Evolutionary conservation across 2,329 filamentous ascomycete genomes (phyloP).

Genomic region (Alternaria sp.): DNA sequence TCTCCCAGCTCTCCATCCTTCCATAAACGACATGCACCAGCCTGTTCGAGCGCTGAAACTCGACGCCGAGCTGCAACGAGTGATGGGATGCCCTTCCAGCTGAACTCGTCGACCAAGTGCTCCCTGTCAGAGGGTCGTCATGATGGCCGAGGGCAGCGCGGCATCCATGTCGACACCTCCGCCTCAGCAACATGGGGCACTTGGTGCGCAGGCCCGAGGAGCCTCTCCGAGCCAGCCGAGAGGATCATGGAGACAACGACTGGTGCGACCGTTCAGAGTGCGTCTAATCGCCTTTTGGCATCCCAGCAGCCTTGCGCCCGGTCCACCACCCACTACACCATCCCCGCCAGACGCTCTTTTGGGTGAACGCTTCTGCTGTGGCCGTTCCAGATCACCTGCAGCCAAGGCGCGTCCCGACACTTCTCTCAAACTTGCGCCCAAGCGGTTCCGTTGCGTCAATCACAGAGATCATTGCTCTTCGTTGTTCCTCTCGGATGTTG

Average conservation of each 20-base stretch:
- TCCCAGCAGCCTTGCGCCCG: conserved; percentile 44
- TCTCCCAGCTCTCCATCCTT: conserved; percentile 23
- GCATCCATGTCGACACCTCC: conserved; percentile 28
- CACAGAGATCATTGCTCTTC: conserved; percentile 40
- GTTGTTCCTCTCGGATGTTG: conserved; percentile 39
- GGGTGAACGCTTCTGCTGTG: conserved; percentile 48
- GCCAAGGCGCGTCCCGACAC: conserved; percentile 50
- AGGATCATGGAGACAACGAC: conserved; percentile 20
- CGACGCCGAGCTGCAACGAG: conserved; percentile 34
- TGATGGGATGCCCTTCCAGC: conserved; percentile 13
- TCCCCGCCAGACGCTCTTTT: conserved; percentile 42
- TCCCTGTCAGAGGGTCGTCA: conserved; percentile 23
- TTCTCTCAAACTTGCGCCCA: conserved; percentile 47
- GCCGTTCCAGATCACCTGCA: conserved; percentile 50
- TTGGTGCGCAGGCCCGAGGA: conserved; percentile 32
- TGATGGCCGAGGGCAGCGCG: conserved; percentile 19
- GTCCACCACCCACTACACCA: conserved; percentile 40
- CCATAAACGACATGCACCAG: conserved; percentile 26
- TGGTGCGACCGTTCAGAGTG: conserved; percentile 32
- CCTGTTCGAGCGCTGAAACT: conserved; percentile 37
- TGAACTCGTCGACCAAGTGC: conserved; percentile 22
- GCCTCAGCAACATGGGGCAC: conserved; percentile 41
- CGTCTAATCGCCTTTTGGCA: conserved; percentile 36
- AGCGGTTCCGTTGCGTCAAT: conserved; percentile 47
- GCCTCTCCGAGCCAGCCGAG: conserved; percentile 27